Percentiles rank a stretch among this genome's conserved stretches.
Conservation (phyloP, 2,329 filamentous ascomycete species). For the Neopestalotiopsis sp. region DNA sequence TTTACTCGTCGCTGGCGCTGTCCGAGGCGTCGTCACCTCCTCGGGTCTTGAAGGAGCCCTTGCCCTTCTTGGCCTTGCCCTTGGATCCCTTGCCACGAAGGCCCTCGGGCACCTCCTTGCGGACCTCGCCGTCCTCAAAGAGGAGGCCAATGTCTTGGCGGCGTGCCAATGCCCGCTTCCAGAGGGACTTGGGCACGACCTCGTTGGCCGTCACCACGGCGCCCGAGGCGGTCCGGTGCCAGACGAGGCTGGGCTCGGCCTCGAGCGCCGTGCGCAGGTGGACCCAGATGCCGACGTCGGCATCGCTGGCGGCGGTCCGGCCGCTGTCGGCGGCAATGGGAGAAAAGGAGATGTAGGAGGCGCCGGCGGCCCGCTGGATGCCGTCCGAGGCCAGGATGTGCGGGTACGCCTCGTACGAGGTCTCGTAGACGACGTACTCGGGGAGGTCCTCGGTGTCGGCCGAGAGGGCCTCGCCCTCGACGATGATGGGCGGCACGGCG, state of each 20-base stretch:
- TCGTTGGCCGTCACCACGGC: conserved; percentile 41
- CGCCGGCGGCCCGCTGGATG: conserved; percentile 48
- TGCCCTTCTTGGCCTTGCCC: conserved; percentile 47
- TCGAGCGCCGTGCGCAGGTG: conserved; percentile 42
- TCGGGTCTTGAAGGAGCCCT: conserved; percentile 39
- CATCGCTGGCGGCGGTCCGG: conserved; percentile 36
- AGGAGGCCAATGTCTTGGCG: conserved; percentile 47
- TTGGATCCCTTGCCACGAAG: conserved; percentile 48
- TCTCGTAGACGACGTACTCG: conserved; percentile 50
- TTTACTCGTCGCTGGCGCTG: conserved; percentile 36
- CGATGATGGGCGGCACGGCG: conserved; percentile 30
- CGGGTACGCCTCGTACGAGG: conserved; percentile 50
- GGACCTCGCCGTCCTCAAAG: conserved; percentile 48
- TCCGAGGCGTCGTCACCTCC: conserved; percentile 37
- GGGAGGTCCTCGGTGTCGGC: conserved; percentile 42
- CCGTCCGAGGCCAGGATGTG: conserved; percentile 45
- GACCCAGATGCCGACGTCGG: conserved; percentile 50
- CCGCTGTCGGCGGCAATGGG: conserved; percentile 34
- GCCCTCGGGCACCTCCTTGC: conserved; percentile 47
- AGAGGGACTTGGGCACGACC: conserved; percentile 39
- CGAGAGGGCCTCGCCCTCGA: conserved; percentile 38
- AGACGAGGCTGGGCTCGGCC: conserved; percentile 38
- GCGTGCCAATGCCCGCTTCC: conserved; percentile 48
- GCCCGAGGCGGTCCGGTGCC: conserved; percentile 44
- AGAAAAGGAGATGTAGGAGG: conserved; percentile 37